Base-by-base conservation (phyloP, 768 basidiomycete species). In the Suillus lakei region DNA sequence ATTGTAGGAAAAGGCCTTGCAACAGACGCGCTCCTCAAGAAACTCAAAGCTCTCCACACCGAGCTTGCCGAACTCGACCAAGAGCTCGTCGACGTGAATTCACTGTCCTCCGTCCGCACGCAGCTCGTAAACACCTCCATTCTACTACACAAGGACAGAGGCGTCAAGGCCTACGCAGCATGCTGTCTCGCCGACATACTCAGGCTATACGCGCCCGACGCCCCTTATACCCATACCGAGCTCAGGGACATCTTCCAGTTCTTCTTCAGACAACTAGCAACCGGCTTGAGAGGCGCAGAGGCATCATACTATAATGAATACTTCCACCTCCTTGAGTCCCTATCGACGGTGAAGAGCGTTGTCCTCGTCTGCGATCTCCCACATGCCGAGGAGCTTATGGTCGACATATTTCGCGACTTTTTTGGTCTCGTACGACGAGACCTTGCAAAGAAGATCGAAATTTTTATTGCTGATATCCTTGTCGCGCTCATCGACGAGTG, bases 201-300 rank as follows among this genome's bases (percentile, higher is more conserved):
- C 65, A 81, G 95, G 50, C 85, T 99, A 44, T 98, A 95, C 76
- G 98, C 98, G 1, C 98, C 98, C 1, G 95, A 99, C 76, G 96
- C 98, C 28, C 98, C 98, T 15, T 99, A 97, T 75, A 96, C 91
- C 16, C 89, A 91, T 59, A 78, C 84, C 56, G 93, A 98, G 76
- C 87, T 99, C 41, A 85, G 93, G 82, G 95, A 98, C 77, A 96
- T 99, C 74, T 99, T 99, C 78, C 89, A 95, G 71, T 99, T 99
- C 84, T 94, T 99, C 85, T 89, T 95, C 74, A 83, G 88, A 41
- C 97, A 98, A 76, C 88, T 99, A 64, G 80, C 84, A 3, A 83
- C 82, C 1, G 90, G 90, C 1, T 87, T 95, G 72, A 91, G 90
- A 68, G 87, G 89, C 44, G 80, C 88, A 0, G 93, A 96, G 63